Base-by-base conservation (phyloP, 805 yeast genomes). In the Starmerella tilneyi region DNA sequence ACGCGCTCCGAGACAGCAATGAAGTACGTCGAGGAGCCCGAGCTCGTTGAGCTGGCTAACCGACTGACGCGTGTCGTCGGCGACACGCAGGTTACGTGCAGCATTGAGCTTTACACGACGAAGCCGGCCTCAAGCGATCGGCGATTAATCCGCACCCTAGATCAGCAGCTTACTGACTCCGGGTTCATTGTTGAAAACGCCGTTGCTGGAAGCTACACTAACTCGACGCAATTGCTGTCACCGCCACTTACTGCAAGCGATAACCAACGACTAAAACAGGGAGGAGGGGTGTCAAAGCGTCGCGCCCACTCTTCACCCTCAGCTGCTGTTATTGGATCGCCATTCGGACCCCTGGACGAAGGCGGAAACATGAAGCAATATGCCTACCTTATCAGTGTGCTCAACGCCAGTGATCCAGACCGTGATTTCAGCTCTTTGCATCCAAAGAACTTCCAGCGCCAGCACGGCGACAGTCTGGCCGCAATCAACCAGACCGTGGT, bases 321-420 rank as follows among this genome's bases (percentile, higher is more conserved):
- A 54, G 5, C 51, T 57, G 31, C 59, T 61, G 12, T 41, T 59
- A 17, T 37, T 6, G 50, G 47, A 9, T 65, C 71, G 3, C 97
- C 97, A 0, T 92, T 92, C 66, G 98, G 98, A 0, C 94, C 96
- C 0, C 70, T 92, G 27, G 82, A 81, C 57, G 81, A 80, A 55
- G 76, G 81, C n/a, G 78, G 92, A 1, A 81, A 94, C 36, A 74
- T 96, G 52, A 81, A 85, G 62, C 79, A 88, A 1, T 92, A 89
- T 67, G 92, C 96, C 0, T 84, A 88, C 59, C 68, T 92, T 39
- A 84, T 92, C 48, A 92, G 94, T 1, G 86, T 88, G 28, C 70
- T 92, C 43, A 92, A 92, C 62, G 83, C 94, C 7, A 80, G 94
- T 4, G 89, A 84, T 59, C 97, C 98, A 0, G 98, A 92, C 61